Conservation (phyloP, 1,284 basidiomycete species). For the Ceratobasidium sp. region DNA sequence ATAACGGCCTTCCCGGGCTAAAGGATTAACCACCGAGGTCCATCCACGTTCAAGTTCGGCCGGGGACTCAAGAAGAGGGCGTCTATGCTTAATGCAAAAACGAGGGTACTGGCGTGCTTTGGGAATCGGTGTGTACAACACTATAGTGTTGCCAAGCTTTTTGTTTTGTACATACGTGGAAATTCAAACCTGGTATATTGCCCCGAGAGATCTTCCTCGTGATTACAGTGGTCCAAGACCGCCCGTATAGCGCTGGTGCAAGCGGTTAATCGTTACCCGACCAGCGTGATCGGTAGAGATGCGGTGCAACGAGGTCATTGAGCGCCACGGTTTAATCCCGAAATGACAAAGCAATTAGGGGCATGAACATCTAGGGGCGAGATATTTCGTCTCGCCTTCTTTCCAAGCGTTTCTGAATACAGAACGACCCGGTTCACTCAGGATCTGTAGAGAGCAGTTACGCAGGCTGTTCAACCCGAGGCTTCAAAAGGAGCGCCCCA, state of each 20-base stretch:
- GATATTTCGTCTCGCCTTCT: neutral
- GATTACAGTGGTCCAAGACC: neutral
- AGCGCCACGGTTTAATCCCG: conserved; percentile 13
- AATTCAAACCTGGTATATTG: neutral
- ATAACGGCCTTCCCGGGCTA: conserved; percentile 59
- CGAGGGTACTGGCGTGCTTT: neutral
- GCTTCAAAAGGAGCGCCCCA: conserved; percentile 1
- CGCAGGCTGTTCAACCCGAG: neutral
- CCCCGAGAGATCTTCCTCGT: neutral
- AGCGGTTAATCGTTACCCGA: neutral
- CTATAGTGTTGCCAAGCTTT: neutral
- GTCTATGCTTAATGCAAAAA: conserved; percentile 6
- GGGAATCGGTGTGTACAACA: neutral
- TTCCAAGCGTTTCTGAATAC: conserved; percentile 7
- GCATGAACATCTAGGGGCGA: conserved; percentile 13
- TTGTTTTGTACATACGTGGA: conserved; percentile 15
- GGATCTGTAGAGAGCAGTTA: neutral
- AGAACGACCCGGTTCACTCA: neutral
- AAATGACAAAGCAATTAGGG: conserved; percentile 23
- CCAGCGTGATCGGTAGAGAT: neutral
- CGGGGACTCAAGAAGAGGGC: neutral
- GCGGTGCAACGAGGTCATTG: conserved; percentile 1
- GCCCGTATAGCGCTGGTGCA: neutral
- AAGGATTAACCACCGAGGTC: conserved; percentile 17
- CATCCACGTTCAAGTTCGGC: conserved; percentile 8